Evolutionary conservation across 306 rosid genomes (phyloP), one percentile per base, ranked within the genome.

Genomic region (Pachyrhizus erosus): DNA sequence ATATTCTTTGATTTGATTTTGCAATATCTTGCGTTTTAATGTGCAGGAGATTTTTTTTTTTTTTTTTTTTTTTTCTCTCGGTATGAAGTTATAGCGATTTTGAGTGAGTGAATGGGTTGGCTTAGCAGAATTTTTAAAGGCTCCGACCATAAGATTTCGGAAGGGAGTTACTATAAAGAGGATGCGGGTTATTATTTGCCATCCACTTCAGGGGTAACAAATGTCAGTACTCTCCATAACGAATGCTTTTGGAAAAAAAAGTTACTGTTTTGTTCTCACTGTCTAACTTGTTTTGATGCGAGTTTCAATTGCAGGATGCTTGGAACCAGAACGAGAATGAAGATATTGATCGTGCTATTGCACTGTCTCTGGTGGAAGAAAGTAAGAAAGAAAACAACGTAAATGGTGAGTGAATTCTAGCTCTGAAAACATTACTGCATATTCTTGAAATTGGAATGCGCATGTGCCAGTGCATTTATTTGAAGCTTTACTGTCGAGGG

Each of bases 291-390:
- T 80, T 77, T 84, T 84, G 46, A 20, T 84, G 73, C 79, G 74
- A 79, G 51, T 66, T 69, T 81, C 79, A 89, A 60, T 31, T 89
- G 93, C 84, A 96, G 99, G 99, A 91, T 77, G 84, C 75, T 46
- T 87, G 89, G 93, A 34, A 93, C 27, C 92, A 87, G 86, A 92
- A 85, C 2, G 94, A 91, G 86, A 88, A 91, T 82, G 97, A 92
- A 76, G 97, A 91, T 27, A 87, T 93, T 8, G 94, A 96, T 79
- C 97, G 86, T 42, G 99, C 99, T 45, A 91, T 96, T 84, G 98
- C 97, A 40, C 78, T 92, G 7, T 96, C 99, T 84, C 90, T 96
- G 12, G 81, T 39, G 33, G 99, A 93, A 86, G 94, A 93, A 76
- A 93, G 74, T 84, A 91, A 43, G 39, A 88, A 34, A 73, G 85